These are phyloP conservation scores for Stenocarpella maydis DNA, from an alignment of 2,329 filamentous ascomycete species.

Conservation along the genomic window DNA sequence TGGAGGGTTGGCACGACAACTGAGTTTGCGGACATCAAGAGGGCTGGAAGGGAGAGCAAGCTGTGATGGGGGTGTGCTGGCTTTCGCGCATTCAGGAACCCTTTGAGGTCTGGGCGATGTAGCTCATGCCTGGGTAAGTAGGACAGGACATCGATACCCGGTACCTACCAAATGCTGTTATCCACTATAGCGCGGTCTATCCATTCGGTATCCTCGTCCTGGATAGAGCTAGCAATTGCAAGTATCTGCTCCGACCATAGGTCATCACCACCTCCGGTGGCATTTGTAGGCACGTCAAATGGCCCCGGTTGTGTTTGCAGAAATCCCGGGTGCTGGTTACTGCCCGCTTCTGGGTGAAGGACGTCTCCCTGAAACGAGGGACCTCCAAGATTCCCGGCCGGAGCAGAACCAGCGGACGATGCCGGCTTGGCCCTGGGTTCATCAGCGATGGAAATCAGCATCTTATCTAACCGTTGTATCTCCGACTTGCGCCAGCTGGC, in stretches of 20 bases:
- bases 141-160: not conserved
- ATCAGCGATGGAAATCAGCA: not conserved
- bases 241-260: slow-evolving; percentile 20
- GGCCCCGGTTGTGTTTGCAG: not conserved
- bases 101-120: not conserved
- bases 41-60: slow-evolving; percentile 10
- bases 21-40: slow-evolving; percentile 15
- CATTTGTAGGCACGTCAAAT: not conserved
- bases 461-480: slow-evolving; percentile 11
- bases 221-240: slow-evolving; percentile 20
- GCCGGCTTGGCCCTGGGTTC: not conserved
- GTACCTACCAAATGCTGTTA: slow-evolving; percentile 9
- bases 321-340: not conserved
- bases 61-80: not conserved
- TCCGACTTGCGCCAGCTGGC: slow-evolving; percentile 19
- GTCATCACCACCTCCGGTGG: slow-evolving; percentile 11
- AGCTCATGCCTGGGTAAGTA: not conserved
- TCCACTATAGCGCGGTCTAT: slow-evolving; percentile 23
- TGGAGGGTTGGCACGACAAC: slow-evolving; percentile 46
- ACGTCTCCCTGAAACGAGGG: not conserved
- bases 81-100: not conserved
- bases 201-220: slow-evolving; percentile 21
- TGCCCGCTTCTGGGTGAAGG: not conserved
- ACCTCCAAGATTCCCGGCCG: not conserved
- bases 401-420: slow-evolving; percentile 1